Percentiles rank a stretch among this genome's conserved stretches.
Evolutionary conservation across 129 eudicot genomes (phyloP).

Genomic region (Smallanthus sonchifolius): DNA sequence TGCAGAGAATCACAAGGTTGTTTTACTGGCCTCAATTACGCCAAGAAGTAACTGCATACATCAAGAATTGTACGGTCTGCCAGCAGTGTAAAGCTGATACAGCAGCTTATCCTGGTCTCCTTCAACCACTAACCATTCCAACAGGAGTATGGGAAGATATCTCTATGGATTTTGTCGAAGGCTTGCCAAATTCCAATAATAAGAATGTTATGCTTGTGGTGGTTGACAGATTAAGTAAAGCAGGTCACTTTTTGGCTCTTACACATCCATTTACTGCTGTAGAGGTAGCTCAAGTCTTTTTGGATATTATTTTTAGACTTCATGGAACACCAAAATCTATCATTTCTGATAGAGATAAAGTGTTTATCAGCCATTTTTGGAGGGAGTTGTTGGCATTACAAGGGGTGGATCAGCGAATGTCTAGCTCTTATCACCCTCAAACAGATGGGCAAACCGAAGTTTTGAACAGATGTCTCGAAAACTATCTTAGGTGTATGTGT

Average conservation of each 20-base stretch:
- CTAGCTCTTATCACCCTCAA: not conserved
- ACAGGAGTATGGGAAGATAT: not conserved
- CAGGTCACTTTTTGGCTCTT: not conserved
- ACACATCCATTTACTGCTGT: not conserved
- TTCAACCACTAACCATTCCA: not conserved
- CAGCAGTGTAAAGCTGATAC: not conserved
- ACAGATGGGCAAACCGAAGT: not conserved
- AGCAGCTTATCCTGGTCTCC: not conserved
- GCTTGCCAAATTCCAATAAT: rapidly evolving
- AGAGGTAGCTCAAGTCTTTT: not conserved
- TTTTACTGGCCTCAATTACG: not conserved
- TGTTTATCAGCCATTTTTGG: not conserved
- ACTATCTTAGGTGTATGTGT: not conserved
- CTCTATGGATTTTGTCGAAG: not conserved
- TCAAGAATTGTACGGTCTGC: not conserved
- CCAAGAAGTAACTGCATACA: not conserved
- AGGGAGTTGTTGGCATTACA: no score
- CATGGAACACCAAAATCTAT: not conserved
- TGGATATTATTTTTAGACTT: not conserved
- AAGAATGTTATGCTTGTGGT: not conserved
- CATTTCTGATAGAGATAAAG: not conserved
- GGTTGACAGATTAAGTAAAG: no score
- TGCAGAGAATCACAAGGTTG: not conserved
- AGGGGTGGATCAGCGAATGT: not conserved
- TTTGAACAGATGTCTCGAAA: not conserved